phyloP scores from a whole-genome alignment of 1,139 yeast species.

The Kodamaea sp. region DNA sequence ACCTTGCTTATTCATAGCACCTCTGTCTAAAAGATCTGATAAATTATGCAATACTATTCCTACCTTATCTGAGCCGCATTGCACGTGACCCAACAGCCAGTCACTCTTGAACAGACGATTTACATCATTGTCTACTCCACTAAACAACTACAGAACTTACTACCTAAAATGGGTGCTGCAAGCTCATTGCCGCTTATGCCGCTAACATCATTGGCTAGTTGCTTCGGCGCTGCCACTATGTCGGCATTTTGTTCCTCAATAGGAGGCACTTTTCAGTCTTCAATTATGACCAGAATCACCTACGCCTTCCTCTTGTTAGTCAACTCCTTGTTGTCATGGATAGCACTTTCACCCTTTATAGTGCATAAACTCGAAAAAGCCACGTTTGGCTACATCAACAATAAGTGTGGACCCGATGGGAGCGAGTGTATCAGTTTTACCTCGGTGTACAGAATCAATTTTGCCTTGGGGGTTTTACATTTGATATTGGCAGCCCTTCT shows the following conservation, averaged over 20 bases:
- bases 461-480: conserved; percentile 84
- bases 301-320: conserved; percentile 78
- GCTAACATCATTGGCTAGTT: conserved; percentile 73
- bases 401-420: conserved; percentile 67
- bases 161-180: conserved; percentile 73
- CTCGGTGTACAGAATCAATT: conserved; percentile 87
- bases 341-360: conserved; percentile 82
- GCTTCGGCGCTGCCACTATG: conserved; percentile 83
- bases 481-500: conserved; percentile 66
- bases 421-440: conserved; percentile 90
- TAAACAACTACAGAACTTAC: too few species aligned
- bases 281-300: conserved; percentile 68
- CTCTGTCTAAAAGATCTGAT: too few species aligned
- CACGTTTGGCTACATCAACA: conserved; percentile 67
- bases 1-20: too few species aligned
- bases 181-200: conserved; percentile 71
- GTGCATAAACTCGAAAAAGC: conserved; percentile 73
- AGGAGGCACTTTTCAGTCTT: conserved; percentile 63
- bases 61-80: too few species aligned
- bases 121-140: too few species aligned
- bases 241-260: conserved; percentile 65
- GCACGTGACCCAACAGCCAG: too few species aligned
- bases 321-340: conserved; percentile 87
- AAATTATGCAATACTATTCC: too few species aligned
- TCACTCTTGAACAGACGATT: too few species aligned